Conservation (phyloP, 495 filamentous ascomycete species). For the Hyaloscypha finlandica region DNA sequence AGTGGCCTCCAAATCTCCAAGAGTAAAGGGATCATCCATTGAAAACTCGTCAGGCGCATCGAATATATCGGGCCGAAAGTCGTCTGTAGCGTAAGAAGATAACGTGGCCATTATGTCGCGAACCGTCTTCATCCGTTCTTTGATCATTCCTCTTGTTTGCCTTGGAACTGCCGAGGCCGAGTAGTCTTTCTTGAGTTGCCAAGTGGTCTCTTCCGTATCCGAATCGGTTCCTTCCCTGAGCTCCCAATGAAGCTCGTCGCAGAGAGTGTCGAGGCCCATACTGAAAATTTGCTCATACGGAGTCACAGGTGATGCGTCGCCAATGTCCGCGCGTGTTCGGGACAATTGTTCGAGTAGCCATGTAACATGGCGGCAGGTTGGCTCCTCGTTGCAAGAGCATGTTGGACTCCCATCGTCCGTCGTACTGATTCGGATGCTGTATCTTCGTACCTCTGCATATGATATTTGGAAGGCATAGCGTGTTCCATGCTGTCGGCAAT, state of each 20-base stretch:
- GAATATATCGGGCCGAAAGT: conserved; percentile 30
- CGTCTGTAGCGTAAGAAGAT: conserved; percentile 17
- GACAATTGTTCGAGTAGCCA: conserved; percentile 29
- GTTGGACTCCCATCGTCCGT: conserved; percentile 5
- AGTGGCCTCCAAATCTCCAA: conserved; percentile 25
- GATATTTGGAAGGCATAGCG: conserved; percentile 33
- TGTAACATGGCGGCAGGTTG: conserved; percentile 22
- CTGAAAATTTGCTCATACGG: conserved; percentile 27
- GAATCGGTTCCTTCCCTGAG: conserved; percentile 22
- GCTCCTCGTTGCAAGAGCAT: conserved; percentile 27
- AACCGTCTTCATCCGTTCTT: conserved; percentile 18
- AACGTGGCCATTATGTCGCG: conserved; percentile 34
- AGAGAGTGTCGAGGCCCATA: conserved; percentile 25
- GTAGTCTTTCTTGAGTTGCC: conserved; percentile 27
- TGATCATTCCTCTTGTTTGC: conserved; percentile 18
- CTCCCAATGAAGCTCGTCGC: conserved; percentile 32
- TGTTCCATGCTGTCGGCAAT: conserved; percentile 23
- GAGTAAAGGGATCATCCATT: conserved; percentile 4
- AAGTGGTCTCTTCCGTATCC: conserved; percentile 28
- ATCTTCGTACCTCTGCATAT: conserved; percentile 25
- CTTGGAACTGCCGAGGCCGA: conserved; percentile 4
- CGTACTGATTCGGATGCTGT: conserved; percentile 27
- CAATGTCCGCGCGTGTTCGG: not conserved
- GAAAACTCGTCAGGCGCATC: conserved; percentile 20
- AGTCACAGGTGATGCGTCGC: not conserved